Evolutionary conservation across 495 filamentous ascomycete genomes (phyloP), one percentile per base, ranked within the genome.

Genomic region (Aspergillus avenaceus): DNA sequence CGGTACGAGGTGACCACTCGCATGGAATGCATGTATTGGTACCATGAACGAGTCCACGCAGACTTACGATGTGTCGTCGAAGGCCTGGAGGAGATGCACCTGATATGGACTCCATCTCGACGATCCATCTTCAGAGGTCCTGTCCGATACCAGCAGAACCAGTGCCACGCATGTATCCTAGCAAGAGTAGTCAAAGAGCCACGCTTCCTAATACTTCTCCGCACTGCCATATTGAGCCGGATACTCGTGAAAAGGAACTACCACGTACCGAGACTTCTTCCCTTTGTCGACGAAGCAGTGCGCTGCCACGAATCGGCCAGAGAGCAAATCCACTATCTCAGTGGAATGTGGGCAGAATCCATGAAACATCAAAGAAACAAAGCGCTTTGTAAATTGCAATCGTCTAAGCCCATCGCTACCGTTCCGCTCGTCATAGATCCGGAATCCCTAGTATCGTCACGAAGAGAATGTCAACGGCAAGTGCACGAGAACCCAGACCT

Each of bases 151-250:
- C 65, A 76, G 37, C 50, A 50, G 21, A 65, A 76, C 42, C 22
- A 50, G 16, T 71, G 76, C 46, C 36, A 73, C 41, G 67, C 69
- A 8, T 72, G 76, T 42, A 70, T 77, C 31, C 49, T 76, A 32
- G 63, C 67, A 2, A 59, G 71, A 1, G 50, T 78, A 25, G 59
- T 60, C 0, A 27, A 27, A 1, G 31, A 62, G 23, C 63, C 55
- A 6, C 12, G 44, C 1, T 34, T 44, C 0, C 21, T 74, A 8
- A 54, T 51, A 11, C 54, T 67, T 21, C 43, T 75, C n/a, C 60
- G 66, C 1, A 44, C 62, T 0, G 43, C 60, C 0, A n/a, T 74
- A 18, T 48, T 65, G 13, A 63, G 64, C 40, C 69, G 70, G 2
- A 67, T 59, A 4, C 53, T 54, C 2, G 68, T 61, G 0, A 52